These are phyloP conservation scores for Boletus huronensis DNA, from an alignment of 768 basidiomycete genomes.

Conservation along the genomic window DNA sequence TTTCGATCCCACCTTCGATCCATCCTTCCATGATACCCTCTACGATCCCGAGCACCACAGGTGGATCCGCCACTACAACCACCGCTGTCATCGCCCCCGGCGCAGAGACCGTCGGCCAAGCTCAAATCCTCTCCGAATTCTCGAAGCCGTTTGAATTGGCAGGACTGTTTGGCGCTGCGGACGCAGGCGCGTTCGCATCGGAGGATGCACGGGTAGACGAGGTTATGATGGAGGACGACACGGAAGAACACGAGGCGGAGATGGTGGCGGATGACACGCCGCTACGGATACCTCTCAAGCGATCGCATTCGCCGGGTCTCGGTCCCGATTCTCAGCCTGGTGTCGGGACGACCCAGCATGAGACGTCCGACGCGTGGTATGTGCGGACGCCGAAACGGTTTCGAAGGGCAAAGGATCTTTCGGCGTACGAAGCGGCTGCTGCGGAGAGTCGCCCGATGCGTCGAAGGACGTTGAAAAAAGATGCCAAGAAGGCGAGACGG, in stretches of 20 bases:
- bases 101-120: conserved; percentile 77
- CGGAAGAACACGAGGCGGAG: conserved; percentile 31
- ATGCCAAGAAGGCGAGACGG: conserved; percentile 60
- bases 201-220: conserved; percentile 20
- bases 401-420: conserved; percentile 52
- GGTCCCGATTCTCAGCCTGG: neutral
- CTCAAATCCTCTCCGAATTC: conserved; percentile 68
- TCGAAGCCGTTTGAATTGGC: conserved; percentile 79
- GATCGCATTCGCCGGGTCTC: conserved; percentile 15
- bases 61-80: conserved; percentile 25
- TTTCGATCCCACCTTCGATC: conserved; percentile 69
- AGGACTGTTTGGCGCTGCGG: conserved; percentile 77
- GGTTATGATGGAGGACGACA: conserved; percentile 44
- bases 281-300: conserved; percentile 30
- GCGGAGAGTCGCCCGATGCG: conserved; percentile 47
- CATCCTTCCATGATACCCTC: conserved; percentile 76
- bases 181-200: conserved; percentile 68
- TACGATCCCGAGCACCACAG: conserved; percentile 30
- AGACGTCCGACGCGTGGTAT: neutral
- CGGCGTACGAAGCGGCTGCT: conserved; percentile 49
- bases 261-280: conserved; percentile 40
- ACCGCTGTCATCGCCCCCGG: conserved; percentile 54
- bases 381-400: conserved; percentile 53
- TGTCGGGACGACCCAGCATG: neutral
- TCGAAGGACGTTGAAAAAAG: conserved; percentile 57